Base-by-base conservation (phyloP, 257 asterid genomes). In the Jacaranda copaia region DNA sequence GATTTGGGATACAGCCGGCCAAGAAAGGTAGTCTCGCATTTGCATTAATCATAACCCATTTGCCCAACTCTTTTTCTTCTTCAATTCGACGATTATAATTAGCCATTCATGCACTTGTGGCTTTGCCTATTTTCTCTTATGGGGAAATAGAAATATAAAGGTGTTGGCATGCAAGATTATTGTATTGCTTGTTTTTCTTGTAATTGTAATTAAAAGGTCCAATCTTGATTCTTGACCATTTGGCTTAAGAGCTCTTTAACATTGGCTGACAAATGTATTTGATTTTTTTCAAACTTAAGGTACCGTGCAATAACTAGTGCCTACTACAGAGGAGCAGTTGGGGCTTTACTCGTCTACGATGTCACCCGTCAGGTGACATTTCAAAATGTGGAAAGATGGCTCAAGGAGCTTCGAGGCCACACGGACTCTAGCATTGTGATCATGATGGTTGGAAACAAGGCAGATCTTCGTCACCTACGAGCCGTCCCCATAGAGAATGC, bases 1-100 rank as follows among this genome's bases (percentile, higher is more conserved):
- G 82, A 83, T 83, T 68, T 85, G 87, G 89, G 89, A 85, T 63
- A 85, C 89, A 11, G 89, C 89, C 52, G 89, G 89, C 81, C 89
- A 85, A 81, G 89, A 85, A 73, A 85, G 89, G 89, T 85, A 55
- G 0, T 8, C 32, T 25, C 2, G 32, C 32, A 25, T 25, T 25
- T 25, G 32, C 32, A 25, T 25, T 25, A 25, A 25, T 25, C 32
- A 25, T 25, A 25, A 51, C 65, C 20, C 10, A 39, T 52, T 6
- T 56, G 14, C 52, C 46, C 53, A 8, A 25, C 35, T 40, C 8
- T 15, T 16, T 42, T 42, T 4, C 46, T 8, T 42, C 46, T 42
- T 25, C 32, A 25, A 25, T 25, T 25, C 32, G 1, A 25, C 2
- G 32, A 25, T 25, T 25, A 25, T 25, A 25, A 25, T 25, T 25